Conservation (phyloP, 73 alveolate genomes). For the Loxodes magnus region DNA sequence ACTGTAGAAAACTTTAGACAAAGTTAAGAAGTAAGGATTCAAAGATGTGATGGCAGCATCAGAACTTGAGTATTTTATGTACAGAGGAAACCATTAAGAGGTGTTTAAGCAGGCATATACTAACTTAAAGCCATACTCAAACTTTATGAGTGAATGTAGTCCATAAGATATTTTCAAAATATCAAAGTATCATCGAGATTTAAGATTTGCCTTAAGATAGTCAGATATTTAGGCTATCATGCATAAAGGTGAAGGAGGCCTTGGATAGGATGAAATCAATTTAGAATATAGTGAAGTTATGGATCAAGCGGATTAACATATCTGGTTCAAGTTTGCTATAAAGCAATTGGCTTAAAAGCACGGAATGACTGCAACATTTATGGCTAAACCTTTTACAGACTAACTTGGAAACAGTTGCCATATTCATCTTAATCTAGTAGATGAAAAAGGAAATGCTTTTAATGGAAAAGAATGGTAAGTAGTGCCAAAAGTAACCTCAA, state of each 20-base stretch:
- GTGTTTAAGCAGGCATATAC: too few species aligned
- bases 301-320: neutral
- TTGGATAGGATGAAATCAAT: neutral
- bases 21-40: too few species aligned
- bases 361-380: neutral
- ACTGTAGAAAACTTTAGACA: too few species aligned
- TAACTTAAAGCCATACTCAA: neutral
- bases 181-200: neutral
- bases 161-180: neutral
- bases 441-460: neutral
- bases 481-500: neutral
- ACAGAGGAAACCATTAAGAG: too few species aligned
- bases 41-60: too few species aligned
- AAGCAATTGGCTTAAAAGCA: neutral
- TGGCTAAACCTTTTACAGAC: neutral
- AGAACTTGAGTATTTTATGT: too few species aligned
- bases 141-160: too few species aligned
- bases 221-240: too few species aligned
- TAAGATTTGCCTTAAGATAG: too few species aligned
- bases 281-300: neutral
- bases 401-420: constrained; percentile 2
- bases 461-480: neutral
- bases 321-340: neutral
- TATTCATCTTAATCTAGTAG: neutral
- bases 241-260: too few species aligned